Conservation (phyloP, 169 alveolate genomes). For the Amoebophrya sp. region DNA sequence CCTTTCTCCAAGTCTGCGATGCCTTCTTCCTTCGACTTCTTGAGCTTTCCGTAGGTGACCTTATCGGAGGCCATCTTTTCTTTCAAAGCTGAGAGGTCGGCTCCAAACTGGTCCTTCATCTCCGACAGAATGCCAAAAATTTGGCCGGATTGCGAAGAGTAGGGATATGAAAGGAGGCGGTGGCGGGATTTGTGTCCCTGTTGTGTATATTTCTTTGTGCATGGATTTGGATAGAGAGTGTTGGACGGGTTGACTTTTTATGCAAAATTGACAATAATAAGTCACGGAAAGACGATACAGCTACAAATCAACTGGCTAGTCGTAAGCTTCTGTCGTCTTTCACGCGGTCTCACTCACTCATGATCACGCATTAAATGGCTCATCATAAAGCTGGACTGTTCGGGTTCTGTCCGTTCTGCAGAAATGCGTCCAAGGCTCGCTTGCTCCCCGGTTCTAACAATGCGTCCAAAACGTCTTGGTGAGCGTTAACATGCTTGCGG, state of each 20-base stretch:
- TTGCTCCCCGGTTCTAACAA: background rate
- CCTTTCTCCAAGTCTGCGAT: slow-evolving; percentile 9
- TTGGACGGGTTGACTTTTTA: too few relatives aligned
- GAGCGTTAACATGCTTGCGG: background rate
- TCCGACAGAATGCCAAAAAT: background rate
- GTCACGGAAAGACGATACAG: background rate
- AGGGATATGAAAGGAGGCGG: background rate
- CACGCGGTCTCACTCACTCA: background rate
- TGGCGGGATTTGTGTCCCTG: background rate
- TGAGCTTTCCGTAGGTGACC: background rate
- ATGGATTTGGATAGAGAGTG: slow-evolving; percentile 1
- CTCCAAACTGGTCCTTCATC: background rate
- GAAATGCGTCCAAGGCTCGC: background rate
- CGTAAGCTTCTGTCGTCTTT: background rate
- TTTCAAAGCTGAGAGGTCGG: background rate
- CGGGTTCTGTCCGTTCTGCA: background rate
- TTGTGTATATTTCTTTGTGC: background rate
- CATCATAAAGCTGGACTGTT: background rate
- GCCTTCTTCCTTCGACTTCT: slow-evolving; percentile 7
- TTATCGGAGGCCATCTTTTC: slow-evolving; percentile 2
- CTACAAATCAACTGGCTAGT: too few relatives aligned
- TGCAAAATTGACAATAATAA: background rate
- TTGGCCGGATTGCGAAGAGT: background rate
- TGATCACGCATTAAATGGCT: background rate
- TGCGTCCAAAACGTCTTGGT: background rate